Base-by-base conservation (phyloP, 1,284 basidiomycete species). In the Lignosus rhinocerotis region DNA sequence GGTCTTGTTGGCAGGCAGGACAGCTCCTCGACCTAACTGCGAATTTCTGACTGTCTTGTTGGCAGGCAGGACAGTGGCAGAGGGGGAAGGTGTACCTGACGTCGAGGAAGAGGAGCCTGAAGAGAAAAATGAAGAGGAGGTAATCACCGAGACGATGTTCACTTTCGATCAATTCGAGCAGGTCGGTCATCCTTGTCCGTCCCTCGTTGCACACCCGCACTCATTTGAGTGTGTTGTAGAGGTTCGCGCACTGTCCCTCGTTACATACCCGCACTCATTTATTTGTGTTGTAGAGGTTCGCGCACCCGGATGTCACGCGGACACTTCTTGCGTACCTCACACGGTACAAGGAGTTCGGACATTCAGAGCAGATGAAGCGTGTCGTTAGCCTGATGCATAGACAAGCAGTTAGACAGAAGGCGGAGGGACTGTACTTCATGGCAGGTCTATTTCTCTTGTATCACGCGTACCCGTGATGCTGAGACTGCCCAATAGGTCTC, bases 361-460 rank as follows among this genome's bases (percentile, higher is more conserved):
- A 87, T 2, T 74, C 87, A 0, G 92, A 96, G 63, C 82, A 89
- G 68, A 88, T 98, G 84, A 92, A 90, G 71, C 84, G 94, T 38
- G 87, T 93, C 34, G 93, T 96, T 19, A 85, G 83, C 60, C 76
- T 98, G 60, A 82, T 98, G 67, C 92, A 97, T 72, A 84, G 96
- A 16, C 93, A 96, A 67, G 94, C 88, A 34, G 85, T 98, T 62
- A 89, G 85, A 67, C 87, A 89, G 9, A 93, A 96, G 70, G 93
- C 93, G 0, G 94, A 97, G 71, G 93, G 89, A 0, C 75, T 98
- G 12, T 97, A 93, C 75, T 98, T 94, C 82, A 93, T 94, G 73
- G 94, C 93, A 58, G 60, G 82, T 71, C 33, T 17, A 14, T 2
- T 8, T 38, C 50, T 16, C 19, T 33, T 21, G 25, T 6, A 6